Base-by-base conservation (phyloP, 2,329 filamentous ascomycete species). In the Reticulascus tulasneorum region DNA sequence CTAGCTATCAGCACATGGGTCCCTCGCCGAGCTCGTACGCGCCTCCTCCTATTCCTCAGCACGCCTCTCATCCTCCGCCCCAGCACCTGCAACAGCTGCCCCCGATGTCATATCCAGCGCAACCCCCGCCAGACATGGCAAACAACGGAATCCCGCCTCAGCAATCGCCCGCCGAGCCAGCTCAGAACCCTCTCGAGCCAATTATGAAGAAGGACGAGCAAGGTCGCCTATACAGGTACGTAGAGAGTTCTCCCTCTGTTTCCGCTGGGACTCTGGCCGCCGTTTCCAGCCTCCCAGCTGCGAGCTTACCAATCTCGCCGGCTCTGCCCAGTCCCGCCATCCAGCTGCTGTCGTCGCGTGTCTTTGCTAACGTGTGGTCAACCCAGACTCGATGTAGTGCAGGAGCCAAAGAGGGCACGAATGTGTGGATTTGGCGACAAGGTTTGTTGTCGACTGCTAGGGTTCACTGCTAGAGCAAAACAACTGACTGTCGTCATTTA, bases 361-460 rank as follows among this genome's bases (percentile, higher is more conserved):
- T 8, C 15, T n/a, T 2, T n/a, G 18, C 33, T 40, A 19, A 40
- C 37, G 5, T 23, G 33, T 17, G 33, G 13, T 18, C 23, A 13
- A 12, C 15, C 5, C 47, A 84, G 81, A 44, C 74, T 95, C 33
- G 71, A 82, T 47, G 87, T 96, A 42, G 81, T 86, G 48, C 93
- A 98, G 66, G 89, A 97, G 61, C 93, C 93, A 33, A 75, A 87
- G 52, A 81, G 93, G 52, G 93, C 93, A 47, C 86, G 93, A 44
- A 97, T 97, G 93, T 98, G 93, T 67, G 93, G 93, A 7, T 98
- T 97, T 66, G 93, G 93, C 45, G 93, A 98, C 69, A 98, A 97
- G 76, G 87, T 93, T 34, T 35, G 28, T 34, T 35, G 15, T 31
- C 34, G 12, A 9, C 26, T 37, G 21, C 33, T 24, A 25, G 10